A percentile compares a stretch with the other conserved stretches of the same genome.
Evolutionary conservation across 208 protist genomes (phyloP).

Genomic region (Wallacemonas sp.): DNA sequence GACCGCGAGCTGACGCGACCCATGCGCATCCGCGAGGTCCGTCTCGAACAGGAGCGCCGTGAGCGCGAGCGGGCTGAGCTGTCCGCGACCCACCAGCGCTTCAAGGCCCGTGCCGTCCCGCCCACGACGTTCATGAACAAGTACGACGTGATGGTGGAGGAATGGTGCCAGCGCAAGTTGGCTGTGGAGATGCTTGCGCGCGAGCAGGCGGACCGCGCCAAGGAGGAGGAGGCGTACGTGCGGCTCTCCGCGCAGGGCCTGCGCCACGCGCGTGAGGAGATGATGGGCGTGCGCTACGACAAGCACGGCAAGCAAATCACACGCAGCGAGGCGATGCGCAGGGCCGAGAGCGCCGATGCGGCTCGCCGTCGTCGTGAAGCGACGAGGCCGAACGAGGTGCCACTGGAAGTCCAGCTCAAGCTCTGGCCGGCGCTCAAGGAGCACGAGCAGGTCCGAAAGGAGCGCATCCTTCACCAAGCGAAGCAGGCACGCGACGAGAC

Average conservation of each 20-base stretch:
- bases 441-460: slow-evolving; percentile 73
- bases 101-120: slow-evolving; percentile 70
- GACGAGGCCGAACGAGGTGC: slow-evolving; percentile 34
- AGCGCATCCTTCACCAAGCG: slow-evolving; percentile 70
- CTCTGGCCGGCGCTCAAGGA: slow-evolving; percentile 85
- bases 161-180: slow-evolving; percentile 85
- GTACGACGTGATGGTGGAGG: slow-evolving; percentile 90
- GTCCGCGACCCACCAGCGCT: slow-evolving; percentile 27
- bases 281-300: slow-evolving; percentile 48
- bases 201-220: slow-evolving; percentile 54
- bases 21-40: slow-evolving; percentile 42
- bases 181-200: slow-evolving; percentile 59
- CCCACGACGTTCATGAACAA: slow-evolving; percentile 88
- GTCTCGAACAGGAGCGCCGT: slow-evolving; percentile 37
- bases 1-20: slow-evolving; percentile 47
- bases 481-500: slow-evolving; percentile 41
- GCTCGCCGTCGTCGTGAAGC: slow-evolving; percentile 6
- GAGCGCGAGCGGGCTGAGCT: slow-evolving; percentile 37
- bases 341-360: slow-evolving; percentile 33
- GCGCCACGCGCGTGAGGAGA: slow-evolving; percentile 45
- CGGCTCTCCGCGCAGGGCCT: slow-evolving; percentile 52
- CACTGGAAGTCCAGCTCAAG: slow-evolving; percentile 75
- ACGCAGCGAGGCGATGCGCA: slow-evolving; percentile 19
- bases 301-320: slow-evolving; percentile 24
- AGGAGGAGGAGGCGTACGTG: slow-evolving; percentile 56